Evolutionary conservation across 1,284 basidiomycete genomes (phyloP), one percentile per base, ranked within the genome.

Genomic region (Rhodotorula glutinis): DNA sequence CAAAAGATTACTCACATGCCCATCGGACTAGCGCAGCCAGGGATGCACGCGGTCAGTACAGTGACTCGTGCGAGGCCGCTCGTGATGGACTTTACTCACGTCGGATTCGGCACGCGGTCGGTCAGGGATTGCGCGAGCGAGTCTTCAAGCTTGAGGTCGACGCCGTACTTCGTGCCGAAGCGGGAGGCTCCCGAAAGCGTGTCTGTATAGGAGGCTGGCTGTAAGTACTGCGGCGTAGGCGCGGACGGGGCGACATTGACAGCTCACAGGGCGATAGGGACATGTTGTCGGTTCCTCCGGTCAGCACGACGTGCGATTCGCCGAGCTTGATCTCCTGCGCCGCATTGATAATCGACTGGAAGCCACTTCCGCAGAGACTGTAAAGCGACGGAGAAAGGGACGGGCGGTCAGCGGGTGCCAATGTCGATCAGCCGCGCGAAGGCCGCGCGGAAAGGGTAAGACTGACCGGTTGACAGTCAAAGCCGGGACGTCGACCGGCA

Each of bases 241-340:
- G 41, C 3, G 1, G 30, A 9, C 23, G 5, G 27, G 41, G 21
- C 9, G 4, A 27, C 3, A 41, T 13, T 76, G 68, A 2, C 73
- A 74, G 64, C 79, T 33, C 21, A 69, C 72, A 83, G 87, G 94
- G 74, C 10, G 93, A 90, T 74, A 95, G 89, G 77, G 90, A 93
- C 95, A 98, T 98, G 81, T 88, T 92, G 83, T 98, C 95, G 86
- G 93, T 93, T 67, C 95, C 95, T 75, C 95, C 96, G 59, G 93
- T 94, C 51, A 88, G 89, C 69, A 97, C 89, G 59, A 97, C 86
- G 65, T 84, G 85, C 75, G 88, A 87, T 77, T 95, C 88, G 62
- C 95, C 96, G 44, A 88, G 83, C 77, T 87, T 85, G 79, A 98
- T 93, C 76, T 86, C 87, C 82, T 98, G 94, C 47, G 91, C 85